Base-by-base conservation (phyloP, 1,284 basidiomycete species). In the Vanrija sp. region DNA sequence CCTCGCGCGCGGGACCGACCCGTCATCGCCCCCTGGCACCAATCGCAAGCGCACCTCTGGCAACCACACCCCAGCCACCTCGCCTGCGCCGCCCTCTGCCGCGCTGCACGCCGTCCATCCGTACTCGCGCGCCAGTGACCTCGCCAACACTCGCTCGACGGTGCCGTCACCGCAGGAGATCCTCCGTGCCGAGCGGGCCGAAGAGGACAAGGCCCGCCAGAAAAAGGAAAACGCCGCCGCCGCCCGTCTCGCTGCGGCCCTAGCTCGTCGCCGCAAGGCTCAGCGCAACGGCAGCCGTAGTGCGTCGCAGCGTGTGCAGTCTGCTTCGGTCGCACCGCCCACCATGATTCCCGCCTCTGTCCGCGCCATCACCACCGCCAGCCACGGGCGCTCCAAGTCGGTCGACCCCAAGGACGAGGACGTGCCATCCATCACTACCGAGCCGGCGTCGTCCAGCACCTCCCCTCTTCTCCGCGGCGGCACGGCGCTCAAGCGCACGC, bases 141-240 rank as follows among this genome's bases (percentile, higher is more conserved):
- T 66, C 34, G 62, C 61, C 52, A 71, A 71, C 55, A 65, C 61
- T 6, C 62, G 68, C 29, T 65, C 63, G 25, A 57, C 52, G 26
- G 50, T 64, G 16, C 68, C 67, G 1, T 71, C 68, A 1, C 65
- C 65, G 1, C 59, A 57, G 23, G 68, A 71, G 54, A 54, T 66
- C 28, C 51, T 57, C 1, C 49, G 64, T 10, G 63, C 62, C 9
- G 58, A 65, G 52, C 62, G 56, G 12, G 55, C 56, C 21, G 64
- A 65, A 50, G 60, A 65, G 51, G 65, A 66, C 21, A 65, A 66
- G 45, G 64, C 58, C 12, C 60, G 57, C 38, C 59, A 64, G 48
- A 66, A 65, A 53, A 63, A 65, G 52, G 65, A 67, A 52, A 65
- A 59, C 43, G 65, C 65, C 12, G 68, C 66, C 9, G 52, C 60